Evolutionary conservation across 2,329 filamentous ascomycete species (phyloP).

Genomic region (Fusarium penzigii): DNA sequence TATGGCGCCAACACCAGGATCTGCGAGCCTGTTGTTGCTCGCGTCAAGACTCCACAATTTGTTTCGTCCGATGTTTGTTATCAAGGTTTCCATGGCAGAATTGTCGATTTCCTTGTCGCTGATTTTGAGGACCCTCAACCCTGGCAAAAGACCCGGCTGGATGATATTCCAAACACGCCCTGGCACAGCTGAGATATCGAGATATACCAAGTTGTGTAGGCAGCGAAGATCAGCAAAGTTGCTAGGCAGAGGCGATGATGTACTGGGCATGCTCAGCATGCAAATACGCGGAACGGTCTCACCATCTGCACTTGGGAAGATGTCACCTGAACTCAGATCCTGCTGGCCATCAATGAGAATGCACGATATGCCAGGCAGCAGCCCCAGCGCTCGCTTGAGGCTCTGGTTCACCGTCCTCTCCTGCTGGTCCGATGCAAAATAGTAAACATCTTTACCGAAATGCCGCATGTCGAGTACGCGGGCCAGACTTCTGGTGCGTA

Average conservation of each 20-base stretch:
- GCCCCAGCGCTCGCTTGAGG: conserved; percentile 38
- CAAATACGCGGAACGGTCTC: conserved; percentile 14
- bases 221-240: conserved; percentile 38
- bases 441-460: conserved; percentile 41
- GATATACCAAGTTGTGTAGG: conserved; percentile 48
- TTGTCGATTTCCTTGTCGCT: conserved; percentile 50
- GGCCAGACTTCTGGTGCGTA: conserved; percentile 45
- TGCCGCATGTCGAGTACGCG: conserved; percentile 49
- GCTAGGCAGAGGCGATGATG: conserved; percentile 40
- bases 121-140: conserved; percentile 54
- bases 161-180: conserved; percentile 44
- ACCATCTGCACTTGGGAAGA: conserved; percentile 23
- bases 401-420: conserved; percentile 38
- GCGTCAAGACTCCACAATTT: conserved; percentile 61
- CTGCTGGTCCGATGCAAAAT: conserved; percentile 35
- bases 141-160: conserved; percentile 40
- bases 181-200: conserved; percentile 53
- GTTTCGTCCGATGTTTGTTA: conserved; percentile 33
- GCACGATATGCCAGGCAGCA: conserved; percentile 47
- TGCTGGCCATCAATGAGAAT: conserved; percentile 50
- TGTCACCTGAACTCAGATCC: conserved; percentile 43
- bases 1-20: conserved; percentile 39
- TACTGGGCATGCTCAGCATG: conserved; percentile 48
- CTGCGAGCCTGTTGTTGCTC: conserved; percentile 52
- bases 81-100: conserved; percentile 28